Conservation (phyloP, 257 asterid species). For the Ilex aquifolium region DNA sequence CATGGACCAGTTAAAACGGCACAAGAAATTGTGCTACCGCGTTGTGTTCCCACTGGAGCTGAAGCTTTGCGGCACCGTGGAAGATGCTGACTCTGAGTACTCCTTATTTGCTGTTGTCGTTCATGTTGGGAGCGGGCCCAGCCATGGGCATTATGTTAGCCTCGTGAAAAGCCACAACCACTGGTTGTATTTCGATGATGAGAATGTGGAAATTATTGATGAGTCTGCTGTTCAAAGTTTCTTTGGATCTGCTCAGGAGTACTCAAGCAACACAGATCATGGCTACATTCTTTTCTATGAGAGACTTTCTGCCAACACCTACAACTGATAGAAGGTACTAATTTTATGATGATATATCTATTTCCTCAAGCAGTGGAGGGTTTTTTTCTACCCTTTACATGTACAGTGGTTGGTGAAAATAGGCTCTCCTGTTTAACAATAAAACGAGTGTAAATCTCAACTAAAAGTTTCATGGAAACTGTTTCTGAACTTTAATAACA, state of each 20-base stretch:
- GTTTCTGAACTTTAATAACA: no score
- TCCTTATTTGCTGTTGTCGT: conserved; percentile 72
- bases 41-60: conserved; percentile 76
- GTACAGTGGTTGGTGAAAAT: no score
- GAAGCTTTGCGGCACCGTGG: conserved; percentile 56
- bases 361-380: no score
- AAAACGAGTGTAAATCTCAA: no score
- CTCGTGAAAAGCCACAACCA: conserved; percentile 77
- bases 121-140: conserved; percentile 77
- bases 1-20: conserved; percentile 68
- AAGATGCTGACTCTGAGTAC: conserved; percentile 58
- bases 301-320: conserved; percentile 20
- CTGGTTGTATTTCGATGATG: conserved; percentile 81
- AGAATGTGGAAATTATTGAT: conserved; percentile 73
- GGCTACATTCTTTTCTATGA: conserved; percentile 77
- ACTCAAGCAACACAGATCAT: conserved; percentile 66
- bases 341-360: no score
- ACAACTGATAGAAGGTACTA: no score
- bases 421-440: no score
- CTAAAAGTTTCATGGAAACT: no score
- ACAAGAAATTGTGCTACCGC: conserved; percentile 66
- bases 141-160: conserved; percentile 79
- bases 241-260: conserved; percentile 81
- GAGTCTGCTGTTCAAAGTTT: conserved; percentile 73
- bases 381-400: no score